These are phyloP conservation scores for Rhizopogon vulgaris DNA, from an alignment of 768 basidiomycete genomes.

Conservation along the genomic window DNA sequence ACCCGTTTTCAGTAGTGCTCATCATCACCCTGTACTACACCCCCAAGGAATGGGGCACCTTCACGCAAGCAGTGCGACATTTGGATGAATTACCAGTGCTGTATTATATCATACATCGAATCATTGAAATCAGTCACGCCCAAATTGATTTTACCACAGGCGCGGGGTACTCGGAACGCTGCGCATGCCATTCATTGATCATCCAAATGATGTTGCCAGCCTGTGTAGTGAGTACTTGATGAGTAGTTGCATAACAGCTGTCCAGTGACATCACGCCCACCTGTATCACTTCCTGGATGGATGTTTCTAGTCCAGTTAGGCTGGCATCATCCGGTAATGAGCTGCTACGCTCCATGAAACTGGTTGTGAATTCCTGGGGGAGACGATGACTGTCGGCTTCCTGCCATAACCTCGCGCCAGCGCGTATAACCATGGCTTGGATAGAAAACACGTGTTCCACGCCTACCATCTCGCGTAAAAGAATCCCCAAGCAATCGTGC, in stretches of 20 bases:
- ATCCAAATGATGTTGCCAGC: neutral
- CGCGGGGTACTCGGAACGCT: neutral
- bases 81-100: no score
- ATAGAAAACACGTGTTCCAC: constrained; percentile 24
- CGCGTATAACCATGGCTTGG: constrained; percentile 14
- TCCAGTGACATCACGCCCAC: neutral
- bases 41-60: no score
- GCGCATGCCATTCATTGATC: constrained; percentile 1
- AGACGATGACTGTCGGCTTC: constrained; percentile 2
- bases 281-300: neutral
- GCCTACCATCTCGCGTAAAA: constrained; percentile 18
- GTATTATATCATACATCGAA: neutral
- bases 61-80: neutral
- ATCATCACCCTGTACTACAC: no score
- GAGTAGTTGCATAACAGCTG: neutral
- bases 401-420: constrained; percentile 20
- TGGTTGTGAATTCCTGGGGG: constrained; percentile 1
- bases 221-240: neutral
- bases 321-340: constrained; percentile 1
- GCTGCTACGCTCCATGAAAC: constrained; percentile 2
- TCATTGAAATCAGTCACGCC: neutral
- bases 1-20: no score
- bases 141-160: neutral
- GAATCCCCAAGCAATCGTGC: constrained; percentile 16
- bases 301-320: neutral